Base-by-base conservation (phyloP, 768 basidiomycete genomes). In the Termitomyces sp. region DNA sequence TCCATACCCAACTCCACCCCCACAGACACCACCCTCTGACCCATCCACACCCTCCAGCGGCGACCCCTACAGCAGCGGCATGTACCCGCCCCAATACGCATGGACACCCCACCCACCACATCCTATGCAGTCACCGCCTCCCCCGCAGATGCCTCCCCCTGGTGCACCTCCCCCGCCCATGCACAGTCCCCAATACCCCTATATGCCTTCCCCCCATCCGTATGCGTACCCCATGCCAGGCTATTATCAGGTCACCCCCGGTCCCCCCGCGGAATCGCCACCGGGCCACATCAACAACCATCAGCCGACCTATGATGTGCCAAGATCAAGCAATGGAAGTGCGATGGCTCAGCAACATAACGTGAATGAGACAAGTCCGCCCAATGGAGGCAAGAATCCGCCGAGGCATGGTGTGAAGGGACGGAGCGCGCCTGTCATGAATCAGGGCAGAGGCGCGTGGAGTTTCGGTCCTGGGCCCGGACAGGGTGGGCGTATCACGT, bases 401-500 rank as follows among this genome's bases (percentile, higher is more conserved):
- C 58, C 64, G 36, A 65, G 72, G 34, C 67, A 68, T 51, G 68
- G 54, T 59, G 62, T 58, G 26, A 70, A 75, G 66, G 64, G 69
- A 39, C 58, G 66, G 42, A 64, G 65, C 20, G 57, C 61, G 12
- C 61, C 72, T 28, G 69, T 75, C 22, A 75, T 77, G 41, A 57
- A 54, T 10, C 74, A 78, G 49, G 71, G 78, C 22, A 73, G 82
- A 50, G 71, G 76, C 22, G 22, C 42, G 50, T 90, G 88, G 87
- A 89, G 81, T 67, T 88, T 82, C 64, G 87, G 87, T 1, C 81
- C 86, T 64, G 86, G 86, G 13, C 69, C 81, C 36, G 75, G 82
- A 18, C 75, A 77, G 63, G 76, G 80, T 26, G 82, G 81, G 1
- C 70, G 71, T 48, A 59, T 72, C 64, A 33, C 71, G 59, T 54